These are phyloP conservation scores for Delphinella strobiligena DNA, from an alignment of 2,329 filamentous ascomycete species.

Conservation along the genomic window DNA sequence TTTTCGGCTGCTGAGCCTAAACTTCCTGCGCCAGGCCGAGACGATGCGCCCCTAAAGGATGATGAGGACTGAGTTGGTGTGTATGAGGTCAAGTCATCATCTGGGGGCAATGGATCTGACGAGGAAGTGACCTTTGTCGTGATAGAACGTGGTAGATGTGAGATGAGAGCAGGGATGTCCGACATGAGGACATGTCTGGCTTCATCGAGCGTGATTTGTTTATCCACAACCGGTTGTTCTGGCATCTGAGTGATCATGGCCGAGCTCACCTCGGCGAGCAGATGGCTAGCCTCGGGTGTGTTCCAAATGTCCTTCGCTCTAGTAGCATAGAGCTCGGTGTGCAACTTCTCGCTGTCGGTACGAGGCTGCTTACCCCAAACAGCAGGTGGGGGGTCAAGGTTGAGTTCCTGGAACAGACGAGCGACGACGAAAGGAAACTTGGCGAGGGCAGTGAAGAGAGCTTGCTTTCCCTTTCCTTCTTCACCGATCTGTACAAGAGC, in stretches of 20 bases:
- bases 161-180: conserved; percentile 59
- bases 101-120: conserved; percentile 72
- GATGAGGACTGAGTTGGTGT: conserved; percentile 1
- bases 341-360: conserved; percentile 52
- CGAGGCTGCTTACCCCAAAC: conserved; percentile 72
- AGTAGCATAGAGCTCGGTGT: conserved; percentile 63
- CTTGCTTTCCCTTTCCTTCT: conserved; percentile 48
- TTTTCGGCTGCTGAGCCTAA: conserved; percentile 11
- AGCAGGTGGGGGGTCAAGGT: conserved; percentile 61
- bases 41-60: no score
- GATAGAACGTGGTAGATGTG: conserved; percentile 53
- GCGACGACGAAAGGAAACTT: conserved; percentile 75
- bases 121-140: conserved; percentile 56
- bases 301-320: conserved; percentile 80
- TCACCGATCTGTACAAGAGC: conserved; percentile 64
- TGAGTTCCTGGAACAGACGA: conserved; percentile 66
- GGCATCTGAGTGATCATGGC: conserved; percentile 33
- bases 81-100: conserved; percentile 23
- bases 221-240: conserved; percentile 26
- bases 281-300: conserved; percentile 53
- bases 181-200: conserved; percentile 70
- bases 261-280: conserved; percentile 60
- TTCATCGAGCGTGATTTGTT: conserved; percentile 39
- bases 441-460: conserved; percentile 57
- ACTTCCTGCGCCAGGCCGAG: conserved; percentile 12